phyloP scores from a whole-genome alignment of 2,329 filamentous ascomycete species.

The Uncinocarpus reesii region DNA sequence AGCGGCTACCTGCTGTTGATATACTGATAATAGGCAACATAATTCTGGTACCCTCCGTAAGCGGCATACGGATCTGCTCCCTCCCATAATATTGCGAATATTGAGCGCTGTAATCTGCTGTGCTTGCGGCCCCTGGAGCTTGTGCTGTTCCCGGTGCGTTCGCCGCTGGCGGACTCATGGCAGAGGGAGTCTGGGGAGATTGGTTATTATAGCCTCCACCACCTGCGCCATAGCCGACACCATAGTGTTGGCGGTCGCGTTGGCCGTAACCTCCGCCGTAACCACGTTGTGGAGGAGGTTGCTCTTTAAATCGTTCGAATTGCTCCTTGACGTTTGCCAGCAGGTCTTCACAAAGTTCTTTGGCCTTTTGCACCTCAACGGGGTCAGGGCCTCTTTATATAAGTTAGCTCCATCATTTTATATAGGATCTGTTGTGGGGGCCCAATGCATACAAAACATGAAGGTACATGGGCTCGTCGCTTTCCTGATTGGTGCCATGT shows the following conservation, averaged over 20 bases:
- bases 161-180: conserved; percentile 34
- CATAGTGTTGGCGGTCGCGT: conserved; percentile 39
- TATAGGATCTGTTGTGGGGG: too few relatives aligned
- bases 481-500: conserved; percentile 74
- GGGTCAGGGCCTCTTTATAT: conserved; percentile 66
- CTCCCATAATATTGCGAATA: conserved; percentile 71
- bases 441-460: conserved; percentile 67
- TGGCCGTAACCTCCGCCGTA: conserved; percentile 46
- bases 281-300: conserved; percentile 55
- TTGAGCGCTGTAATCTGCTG: conserved; percentile 62
- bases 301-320: conserved; percentile 83
- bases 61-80: conserved; percentile 73
- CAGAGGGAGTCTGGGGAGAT: conserved; percentile 36
- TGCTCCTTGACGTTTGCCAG: conserved; percentile 76
- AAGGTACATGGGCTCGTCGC: conserved; percentile 91
- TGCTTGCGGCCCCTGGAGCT: conserved; percentile 19
- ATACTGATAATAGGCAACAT: conserved; percentile 52
- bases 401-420: not conserved
- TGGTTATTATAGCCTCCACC: conserved; percentile 35
- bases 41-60: conserved; percentile 80
- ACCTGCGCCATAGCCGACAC: conserved; percentile 33
- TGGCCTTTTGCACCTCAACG: conserved; percentile 73
- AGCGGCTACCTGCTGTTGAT: conserved; percentile 56
- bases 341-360: conserved; percentile 79
- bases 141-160: conserved; percentile 28